These are phyloP conservation scores for Mycosarcoma mackinlayi DNA, from an alignment of 1,284 basidiomycete genomes.

Conservation along the genomic window DNA sequence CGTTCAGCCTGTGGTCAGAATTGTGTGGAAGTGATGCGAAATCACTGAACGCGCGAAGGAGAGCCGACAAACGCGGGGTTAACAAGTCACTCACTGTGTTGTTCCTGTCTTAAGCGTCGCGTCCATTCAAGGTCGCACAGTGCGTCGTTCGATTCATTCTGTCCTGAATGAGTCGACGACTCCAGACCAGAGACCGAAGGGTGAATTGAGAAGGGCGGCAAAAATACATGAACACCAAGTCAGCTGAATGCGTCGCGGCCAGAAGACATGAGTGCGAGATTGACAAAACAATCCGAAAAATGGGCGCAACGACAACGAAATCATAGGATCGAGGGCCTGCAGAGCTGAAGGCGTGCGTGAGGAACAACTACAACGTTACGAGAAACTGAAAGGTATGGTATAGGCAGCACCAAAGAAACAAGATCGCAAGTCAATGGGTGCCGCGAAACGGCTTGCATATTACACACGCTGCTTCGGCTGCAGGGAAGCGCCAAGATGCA, in stretches of 20 bases:
- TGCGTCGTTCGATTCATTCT: background rate
- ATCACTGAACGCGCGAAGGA: too few relatives aligned
- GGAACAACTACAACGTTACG: constrained; percentile 26
- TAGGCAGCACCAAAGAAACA: constrained; percentile 17
- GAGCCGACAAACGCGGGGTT: too few relatives aligned
- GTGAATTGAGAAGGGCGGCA: background rate
- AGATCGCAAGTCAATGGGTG: background rate
- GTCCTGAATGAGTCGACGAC: background rate
- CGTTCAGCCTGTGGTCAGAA: too few relatives aligned
- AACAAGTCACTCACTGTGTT: too few relatives aligned
- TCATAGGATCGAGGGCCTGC: constrained; percentile 2
- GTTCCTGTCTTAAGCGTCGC: too few relatives aligned
- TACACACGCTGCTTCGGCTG: background rate
- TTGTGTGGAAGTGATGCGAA: too few relatives aligned
- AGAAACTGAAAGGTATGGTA: constrained; percentile 21
- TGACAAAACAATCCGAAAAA: constrained; percentile 15
- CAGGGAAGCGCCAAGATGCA: background rate
- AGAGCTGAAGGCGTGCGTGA: background rate
- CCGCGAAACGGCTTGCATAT: constrained; percentile 1
- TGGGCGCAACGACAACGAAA: background rate
- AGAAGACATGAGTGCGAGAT: constrained; percentile 8
- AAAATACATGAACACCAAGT: constrained; percentile 17
- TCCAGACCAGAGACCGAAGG: too few relatives aligned
- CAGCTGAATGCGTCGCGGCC: constrained; percentile 5
- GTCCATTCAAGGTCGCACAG: too few relatives aligned